Conservation (phyloP, 768 basidiomycete species). For the Pisolithus tinctorius region DNA sequence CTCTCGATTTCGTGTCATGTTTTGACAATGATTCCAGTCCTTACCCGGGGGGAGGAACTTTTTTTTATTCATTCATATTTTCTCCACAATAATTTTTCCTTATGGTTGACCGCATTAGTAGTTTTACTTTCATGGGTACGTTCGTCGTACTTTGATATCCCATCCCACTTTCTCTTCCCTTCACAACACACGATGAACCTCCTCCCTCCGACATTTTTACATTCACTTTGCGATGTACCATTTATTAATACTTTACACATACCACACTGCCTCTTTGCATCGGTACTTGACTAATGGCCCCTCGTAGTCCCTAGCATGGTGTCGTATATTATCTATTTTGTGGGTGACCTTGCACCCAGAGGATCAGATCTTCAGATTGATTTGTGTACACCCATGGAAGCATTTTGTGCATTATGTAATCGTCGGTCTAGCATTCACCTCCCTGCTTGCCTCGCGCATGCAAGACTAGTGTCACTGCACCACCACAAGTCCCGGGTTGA, state of each 20-base stretch:
- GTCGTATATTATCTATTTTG: conserved; percentile 11
- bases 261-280: conserved; percentile 27
- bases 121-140: conserved; percentile 18
- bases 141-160: conserved; percentile 20
- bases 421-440: not conserved
- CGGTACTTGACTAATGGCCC: conserved; percentile 23
- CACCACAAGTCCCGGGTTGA: not conserved
- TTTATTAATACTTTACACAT: conserved; percentile 27
- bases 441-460: not conserved
- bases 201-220: conserved; percentile 13
- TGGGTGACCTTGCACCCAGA: not conserved
- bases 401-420: not conserved
- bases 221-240: conserved; percentile 24
- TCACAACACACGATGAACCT: conserved; percentile 21
- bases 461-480: not conserved
- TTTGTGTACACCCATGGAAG: not conserved
- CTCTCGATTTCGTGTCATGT: conserved; percentile 17
- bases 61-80: conserved; percentile 19
- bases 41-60: conserved; percentile 9
- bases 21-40: conserved; percentile 12
- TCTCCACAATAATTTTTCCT: conserved; percentile 24
- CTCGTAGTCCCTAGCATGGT: conserved; percentile 16
- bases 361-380: not conserved
- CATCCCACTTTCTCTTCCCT: conserved; percentile 17
- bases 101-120: conserved; percentile 22